Conservation (phyloP, 148 eudicot genomes). For the Chenopodium formosanum region DNA sequence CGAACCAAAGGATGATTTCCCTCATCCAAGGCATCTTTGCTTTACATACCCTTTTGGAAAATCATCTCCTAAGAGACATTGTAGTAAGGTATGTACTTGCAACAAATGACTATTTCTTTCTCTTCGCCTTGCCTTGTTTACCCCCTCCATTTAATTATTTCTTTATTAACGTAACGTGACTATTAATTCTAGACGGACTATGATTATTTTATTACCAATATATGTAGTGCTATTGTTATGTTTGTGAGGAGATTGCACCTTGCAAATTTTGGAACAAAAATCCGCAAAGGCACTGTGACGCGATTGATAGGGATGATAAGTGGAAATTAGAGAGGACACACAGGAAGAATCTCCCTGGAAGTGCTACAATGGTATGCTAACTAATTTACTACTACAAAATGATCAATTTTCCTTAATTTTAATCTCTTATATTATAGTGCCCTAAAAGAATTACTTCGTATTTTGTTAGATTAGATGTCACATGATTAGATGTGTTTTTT, state of each 20-base stretch:
- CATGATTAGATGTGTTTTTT: no score
- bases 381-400: no score
- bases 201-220: not conserved
- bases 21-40: constrained; percentile 26
- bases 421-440: no score
- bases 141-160: no score
- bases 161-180: no score
- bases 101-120: no score
- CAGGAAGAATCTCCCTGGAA: not conserved
- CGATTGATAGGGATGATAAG: not conserved
- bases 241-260: constrained; percentile 25
- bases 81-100: not conserved
- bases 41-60: constrained; percentile 21
- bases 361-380: not conserved
- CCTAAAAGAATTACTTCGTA: no score
- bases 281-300: constrained; percentile 17
- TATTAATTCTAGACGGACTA: no score
- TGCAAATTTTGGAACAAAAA: constrained; percentile 21
- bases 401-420: no score
- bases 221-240: constrained; percentile 25
- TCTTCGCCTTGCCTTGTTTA: no score
- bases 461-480: no score
- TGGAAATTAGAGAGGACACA: not conserved
- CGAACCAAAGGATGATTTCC: constrained; percentile 19
- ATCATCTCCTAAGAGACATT: constrained; percentile 23